Conservation (phyloP, 192 early-diverging fungal species). For the Mortierella alpina region DNA sequence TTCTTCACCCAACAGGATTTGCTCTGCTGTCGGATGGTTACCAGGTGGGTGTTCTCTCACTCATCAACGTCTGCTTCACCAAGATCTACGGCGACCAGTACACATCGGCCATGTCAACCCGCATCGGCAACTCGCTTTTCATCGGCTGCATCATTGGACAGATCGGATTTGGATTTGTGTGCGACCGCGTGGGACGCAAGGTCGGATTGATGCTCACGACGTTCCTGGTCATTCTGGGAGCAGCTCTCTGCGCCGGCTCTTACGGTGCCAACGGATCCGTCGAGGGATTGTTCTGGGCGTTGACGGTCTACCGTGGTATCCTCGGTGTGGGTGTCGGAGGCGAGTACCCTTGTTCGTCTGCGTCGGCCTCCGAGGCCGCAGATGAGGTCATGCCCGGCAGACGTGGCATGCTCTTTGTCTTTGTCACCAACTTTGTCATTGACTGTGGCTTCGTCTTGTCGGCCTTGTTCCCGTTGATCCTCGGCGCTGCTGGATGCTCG, state of each 20-base stretch:
- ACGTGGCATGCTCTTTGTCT: constrained; percentile 61
- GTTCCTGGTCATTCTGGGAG: constrained; percentile 60
- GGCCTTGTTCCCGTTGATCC: constrained; percentile 57
- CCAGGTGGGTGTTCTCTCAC: constrained; percentile 63
- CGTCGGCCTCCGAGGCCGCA: constrained; percentile 63
- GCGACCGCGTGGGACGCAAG: constrained; percentile 66
- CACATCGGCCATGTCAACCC: constrained; percentile 51
- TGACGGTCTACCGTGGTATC: constrained; percentile 59
- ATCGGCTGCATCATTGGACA: constrained; percentile 66
- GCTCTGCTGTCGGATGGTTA: constrained; percentile 67
- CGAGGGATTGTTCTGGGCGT: constrained; percentile 58
- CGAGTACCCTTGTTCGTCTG: constrained; percentile 66
- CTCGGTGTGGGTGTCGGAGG: constrained; percentile 62
- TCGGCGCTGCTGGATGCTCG: constrained; percentile 57
- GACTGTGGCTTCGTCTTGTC: constrained; percentile 59
- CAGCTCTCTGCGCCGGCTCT: constrained; percentile 55
- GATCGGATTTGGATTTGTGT: constrained; percentile 60
- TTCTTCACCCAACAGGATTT: constrained; percentile 18
- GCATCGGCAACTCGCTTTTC: constrained; percentile 63
- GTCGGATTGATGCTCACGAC: constrained; percentile 61
- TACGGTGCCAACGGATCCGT: constrained; percentile 48
- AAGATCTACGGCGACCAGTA: constrained; percentile 56
- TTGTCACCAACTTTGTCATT: constrained; percentile 62
- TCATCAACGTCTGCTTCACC: constrained; percentile 59
- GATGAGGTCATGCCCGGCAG: constrained; percentile 57